Conservation (phyloP, 2,329 filamentous ascomycete species). For the Aspergillus fischeri region DNA sequence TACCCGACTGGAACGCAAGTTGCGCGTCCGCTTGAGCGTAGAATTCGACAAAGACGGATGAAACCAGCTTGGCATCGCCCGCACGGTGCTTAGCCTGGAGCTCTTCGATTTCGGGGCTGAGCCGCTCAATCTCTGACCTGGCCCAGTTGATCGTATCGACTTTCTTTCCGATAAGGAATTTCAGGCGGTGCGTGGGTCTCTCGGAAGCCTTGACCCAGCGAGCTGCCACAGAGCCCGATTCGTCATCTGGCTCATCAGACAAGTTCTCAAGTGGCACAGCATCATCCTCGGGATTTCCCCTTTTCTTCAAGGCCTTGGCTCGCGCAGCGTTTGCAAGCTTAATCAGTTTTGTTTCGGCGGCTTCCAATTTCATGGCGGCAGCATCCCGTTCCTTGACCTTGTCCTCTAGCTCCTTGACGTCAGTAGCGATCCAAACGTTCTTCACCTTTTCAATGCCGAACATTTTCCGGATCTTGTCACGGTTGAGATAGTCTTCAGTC, state of each 20-base stretch:
- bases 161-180: constrained; percentile 72
- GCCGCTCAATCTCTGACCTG: constrained; percentile 69
- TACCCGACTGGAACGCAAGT: constrained; percentile 69
- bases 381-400: constrained; percentile 77
- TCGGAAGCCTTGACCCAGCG: constrained; percentile 71
- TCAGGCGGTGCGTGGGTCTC: constrained; percentile 71
- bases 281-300: constrained; percentile 36
- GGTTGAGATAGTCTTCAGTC: constrained; percentile 70
- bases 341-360: constrained; percentile 80
- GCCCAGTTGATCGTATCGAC: constrained; percentile 94
- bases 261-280: constrained; percentile 34
- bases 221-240: constrained; percentile 67
- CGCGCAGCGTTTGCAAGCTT: constrained; percentile 70
- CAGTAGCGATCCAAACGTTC: constrained; percentile 77
- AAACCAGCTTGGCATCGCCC: constrained; percentile 62
- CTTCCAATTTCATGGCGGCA: constrained; percentile 76
- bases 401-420: constrained; percentile 72
- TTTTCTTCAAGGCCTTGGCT: constrained; percentile 63
- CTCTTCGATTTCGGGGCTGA: constrained; percentile 67
- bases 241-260: constrained; percentile 54
- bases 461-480: constrained; percentile 70
- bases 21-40: constrained; percentile 77
- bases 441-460: constrained; percentile 76
- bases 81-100: constrained; percentile 64
- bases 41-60: constrained; percentile 90